phyloP scores from a whole-genome alignment of 176 grass and related monocot genomes.

The Oryza glumipatula region DNA sequence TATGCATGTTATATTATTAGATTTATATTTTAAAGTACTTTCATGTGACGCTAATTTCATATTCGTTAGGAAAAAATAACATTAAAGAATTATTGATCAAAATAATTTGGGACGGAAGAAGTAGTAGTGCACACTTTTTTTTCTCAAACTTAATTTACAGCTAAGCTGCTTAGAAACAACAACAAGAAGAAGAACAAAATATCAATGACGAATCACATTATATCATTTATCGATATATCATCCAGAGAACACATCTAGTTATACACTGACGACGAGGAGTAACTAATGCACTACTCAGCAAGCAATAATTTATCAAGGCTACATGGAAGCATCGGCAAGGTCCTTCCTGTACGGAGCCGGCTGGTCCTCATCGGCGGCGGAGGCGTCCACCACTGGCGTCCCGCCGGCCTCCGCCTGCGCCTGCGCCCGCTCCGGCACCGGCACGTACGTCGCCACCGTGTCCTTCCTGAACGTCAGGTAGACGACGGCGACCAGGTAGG shows the following conservation, averaged over 20 bases:
- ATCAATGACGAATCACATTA: not conserved
- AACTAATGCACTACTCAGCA: not conserved
- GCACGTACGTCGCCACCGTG: constrained; percentile 38
- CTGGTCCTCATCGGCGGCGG: constrained; percentile 17
- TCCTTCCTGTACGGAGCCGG: constrained; percentile 53
- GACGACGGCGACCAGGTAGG: constrained; percentile 50
- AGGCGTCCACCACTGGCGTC: not conserved
- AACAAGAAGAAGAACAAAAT: too few species aligned
- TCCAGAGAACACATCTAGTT: not conserved
- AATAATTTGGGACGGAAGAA: too few species aligned
- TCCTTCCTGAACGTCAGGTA: constrained; percentile 73
- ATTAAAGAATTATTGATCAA: too few species aligned
- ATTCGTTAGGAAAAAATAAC: too few species aligned
- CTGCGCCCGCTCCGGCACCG: constrained; percentile 35
- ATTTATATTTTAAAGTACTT: too few species aligned
- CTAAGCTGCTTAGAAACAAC: too few species aligned
- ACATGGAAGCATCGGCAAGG: constrained; percentile 35
- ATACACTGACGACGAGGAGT: not conserved
- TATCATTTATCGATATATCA: not conserved
- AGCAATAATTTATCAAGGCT: not conserved
- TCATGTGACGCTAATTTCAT: too few species aligned
- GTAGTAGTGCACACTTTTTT: too few species aligned
- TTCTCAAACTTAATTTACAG: too few species aligned
- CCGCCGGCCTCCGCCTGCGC: constrained; percentile 38
- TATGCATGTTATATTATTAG: too few species aligned